phyloP scores from a whole-genome alignment of 768 basidiomycete species.

The Mycena crocata region DNA sequence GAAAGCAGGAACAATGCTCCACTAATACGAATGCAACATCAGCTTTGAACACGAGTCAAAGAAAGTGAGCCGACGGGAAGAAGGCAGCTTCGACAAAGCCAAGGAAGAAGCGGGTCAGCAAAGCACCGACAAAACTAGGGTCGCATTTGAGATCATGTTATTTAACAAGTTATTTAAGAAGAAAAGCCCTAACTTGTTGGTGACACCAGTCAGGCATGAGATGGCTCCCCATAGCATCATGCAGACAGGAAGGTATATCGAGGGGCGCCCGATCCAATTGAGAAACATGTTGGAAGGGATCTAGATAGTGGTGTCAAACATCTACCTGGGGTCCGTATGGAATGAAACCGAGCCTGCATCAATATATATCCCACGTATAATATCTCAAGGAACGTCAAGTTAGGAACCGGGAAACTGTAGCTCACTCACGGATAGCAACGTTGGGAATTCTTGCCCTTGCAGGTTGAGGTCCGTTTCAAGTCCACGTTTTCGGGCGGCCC shows the following conservation, averaged over 20 bases:
- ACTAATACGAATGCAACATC: conserved; percentile 27
- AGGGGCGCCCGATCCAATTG: conserved; percentile 70
- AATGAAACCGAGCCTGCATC: conserved; percentile 72
- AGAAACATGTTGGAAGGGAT: background rate
- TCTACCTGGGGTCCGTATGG: background rate
- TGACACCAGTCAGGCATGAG: conserved; percentile 65
- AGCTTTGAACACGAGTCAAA: background rate
- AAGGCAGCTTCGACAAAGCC: conserved; percentile 79
- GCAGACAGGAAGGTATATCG: conserved; percentile 66
- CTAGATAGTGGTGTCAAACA: no score
- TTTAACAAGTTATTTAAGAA: conserved; percentile 6
- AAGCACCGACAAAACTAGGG: conserved; percentile 72
- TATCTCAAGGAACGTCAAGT: background rate
- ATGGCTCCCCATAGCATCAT: conserved; percentile 81
- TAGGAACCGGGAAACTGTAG: background rate
- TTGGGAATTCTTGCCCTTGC: conserved; percentile 72
- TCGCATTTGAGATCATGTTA: background rate
- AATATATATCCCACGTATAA: conserved; percentile 66
- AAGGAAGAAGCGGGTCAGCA: conserved; percentile 82
- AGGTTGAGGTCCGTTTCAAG: conserved; percentile 77
- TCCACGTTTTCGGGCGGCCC: conserved; percentile 78
- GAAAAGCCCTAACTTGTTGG: conserved; percentile 48
- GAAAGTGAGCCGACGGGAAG: conserved; percentile 66
- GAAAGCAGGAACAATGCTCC: conserved; percentile 64
- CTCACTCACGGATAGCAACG: conserved; percentile 59